Percentiles rank a stretch among this genome's conserved stretches.
These are phyloP conservation scores for Blepharisma stoltei DNA, from an alignment of 73 alveolate genomes.

Conservation along the genomic window DNA sequence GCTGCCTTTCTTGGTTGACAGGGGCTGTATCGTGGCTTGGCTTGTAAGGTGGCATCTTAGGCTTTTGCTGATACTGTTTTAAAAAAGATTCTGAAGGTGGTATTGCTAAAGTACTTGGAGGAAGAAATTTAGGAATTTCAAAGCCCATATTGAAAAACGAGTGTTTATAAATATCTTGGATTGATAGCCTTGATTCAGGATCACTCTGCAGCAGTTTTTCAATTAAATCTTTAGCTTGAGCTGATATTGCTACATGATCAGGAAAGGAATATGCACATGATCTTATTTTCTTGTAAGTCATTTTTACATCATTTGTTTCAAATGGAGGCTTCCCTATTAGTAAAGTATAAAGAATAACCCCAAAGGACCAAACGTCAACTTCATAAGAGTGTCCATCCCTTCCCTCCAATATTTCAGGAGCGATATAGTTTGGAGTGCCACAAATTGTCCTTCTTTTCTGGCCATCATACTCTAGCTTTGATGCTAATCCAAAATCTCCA, in stretches of 20 bases:
- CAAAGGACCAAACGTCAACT: slow-evolving; percentile 81
- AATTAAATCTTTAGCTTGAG: slow-evolving; percentile 77
- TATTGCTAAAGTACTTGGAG: slow-evolving; percentile 31
- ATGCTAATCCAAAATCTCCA: slow-evolving; percentile 87
- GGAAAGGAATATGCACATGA: slow-evolving; percentile 65
- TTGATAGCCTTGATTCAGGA: slow-evolving; percentile 84
- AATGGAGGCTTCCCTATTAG: slow-evolving; percentile 74
- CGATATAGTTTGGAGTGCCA: slow-evolving; percentile 88
- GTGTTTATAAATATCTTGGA: slow-evolving; percentile 76
- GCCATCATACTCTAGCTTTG: slow-evolving; percentile 83
- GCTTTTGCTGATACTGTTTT: slow-evolving; percentile 17
- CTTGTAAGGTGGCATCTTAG: neutral
- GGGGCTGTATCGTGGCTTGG: neutral
- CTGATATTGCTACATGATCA: slow-evolving; percentile 73
- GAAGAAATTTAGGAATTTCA: slow-evolving; percentile 34
- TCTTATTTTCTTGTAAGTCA: slow-evolving; percentile 74
- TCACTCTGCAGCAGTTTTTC: slow-evolving; percentile 72
- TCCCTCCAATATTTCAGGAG: slow-evolving; percentile 87
- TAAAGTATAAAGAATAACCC: slow-evolving; percentile 66
- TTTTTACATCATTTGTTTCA: slow-evolving; percentile 73
- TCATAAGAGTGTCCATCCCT: slow-evolving; percentile 74
- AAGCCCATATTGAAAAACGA: slow-evolving; percentile 67
- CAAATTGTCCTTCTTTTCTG: slow-evolving; percentile 77
- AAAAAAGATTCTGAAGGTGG: slow-evolving; percentile 16
- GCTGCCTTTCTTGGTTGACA: slow-evolving; percentile 28